These are phyloP conservation scores for Aquilaria agallochum DNA, from an alignment of 441 rosid species.

Conservation along the genomic window DNA sequence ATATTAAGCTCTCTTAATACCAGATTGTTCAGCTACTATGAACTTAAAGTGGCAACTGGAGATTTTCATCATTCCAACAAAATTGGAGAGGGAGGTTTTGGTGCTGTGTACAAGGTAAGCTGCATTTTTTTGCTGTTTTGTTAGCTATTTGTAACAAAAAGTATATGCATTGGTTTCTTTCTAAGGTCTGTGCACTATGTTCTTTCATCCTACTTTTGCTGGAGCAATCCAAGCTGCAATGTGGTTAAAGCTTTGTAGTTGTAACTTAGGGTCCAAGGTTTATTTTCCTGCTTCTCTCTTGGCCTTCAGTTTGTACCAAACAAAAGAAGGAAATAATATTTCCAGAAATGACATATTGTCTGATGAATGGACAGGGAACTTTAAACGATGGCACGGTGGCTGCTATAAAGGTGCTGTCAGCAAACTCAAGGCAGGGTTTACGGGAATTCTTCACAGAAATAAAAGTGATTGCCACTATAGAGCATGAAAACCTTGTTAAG, in stretches of 20 bases:
- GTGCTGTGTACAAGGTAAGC: slow-evolving; percentile 60
- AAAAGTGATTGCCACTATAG: slow-evolving; percentile 40
- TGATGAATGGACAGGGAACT: slow-evolving; percentile 36
- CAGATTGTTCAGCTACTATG: slow-evolving; percentile 34
- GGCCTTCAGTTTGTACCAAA: neutral
- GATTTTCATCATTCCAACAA: slow-evolving; percentile 42
- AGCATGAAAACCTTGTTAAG: slow-evolving; percentile 57
- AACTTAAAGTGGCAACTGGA: slow-evolving; percentile 41
- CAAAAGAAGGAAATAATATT: no score
- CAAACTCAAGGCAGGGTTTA: slow-evolving; percentile 56
- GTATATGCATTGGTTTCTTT: neutral
- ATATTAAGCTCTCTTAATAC: slow-evolving; percentile 39
- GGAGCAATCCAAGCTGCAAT: no score
- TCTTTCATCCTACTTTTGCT: no score
- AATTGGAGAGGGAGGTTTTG: slow-evolving; percentile 69
- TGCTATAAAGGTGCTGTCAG: slow-evolving; percentile 62
- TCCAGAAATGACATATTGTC: no score
- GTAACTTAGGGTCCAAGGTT: neutral
- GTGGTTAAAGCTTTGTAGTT: no score
- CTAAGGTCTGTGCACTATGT: no score
- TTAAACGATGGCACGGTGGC: slow-evolving; percentile 43
- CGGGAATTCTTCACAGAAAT: slow-evolving; percentile 65
- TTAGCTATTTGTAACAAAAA: neutral
- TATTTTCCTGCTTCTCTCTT: no score
- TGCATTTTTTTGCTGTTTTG: slow-evolving; percentile 5